Evolutionary conservation across 1,284 basidiomycete genomes (phyloP).

Genomic region (Ceratobasidium sp.): DNA sequence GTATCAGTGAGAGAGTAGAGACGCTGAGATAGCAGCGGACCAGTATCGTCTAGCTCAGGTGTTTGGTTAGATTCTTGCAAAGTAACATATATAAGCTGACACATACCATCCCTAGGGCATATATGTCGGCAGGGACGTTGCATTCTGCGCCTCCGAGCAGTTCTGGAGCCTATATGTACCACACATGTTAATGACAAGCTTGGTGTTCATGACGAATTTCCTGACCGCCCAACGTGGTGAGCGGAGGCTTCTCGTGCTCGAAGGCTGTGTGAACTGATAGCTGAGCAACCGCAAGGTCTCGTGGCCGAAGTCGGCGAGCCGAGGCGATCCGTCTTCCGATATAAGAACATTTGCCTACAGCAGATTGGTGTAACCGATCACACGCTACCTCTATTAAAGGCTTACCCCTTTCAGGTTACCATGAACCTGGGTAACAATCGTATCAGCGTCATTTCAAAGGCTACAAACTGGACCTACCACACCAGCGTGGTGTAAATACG

Average conservation of each 20-base stretch:
- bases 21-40: neutral
- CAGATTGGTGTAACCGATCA: neutral
- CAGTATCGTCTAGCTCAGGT: neutral
- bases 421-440: neutral
- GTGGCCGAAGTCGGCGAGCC: neutral
- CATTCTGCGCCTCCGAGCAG: neutral
- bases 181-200: too few relatives aligned
- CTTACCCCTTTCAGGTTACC: slow-evolving; percentile 34
- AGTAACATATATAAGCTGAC: too few relatives aligned
- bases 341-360: neutral
- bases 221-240: neutral
- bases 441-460: neutral
- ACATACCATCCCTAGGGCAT: slow-evolving; percentile 7
- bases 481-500: neutral
- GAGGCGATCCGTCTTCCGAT: neutral
- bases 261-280: neutral
- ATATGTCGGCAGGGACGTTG: neutral
- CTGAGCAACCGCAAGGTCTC: neutral
- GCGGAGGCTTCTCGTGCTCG: neutral
- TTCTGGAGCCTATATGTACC: neutral
- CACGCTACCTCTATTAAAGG: neutral
- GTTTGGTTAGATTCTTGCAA: too few relatives aligned
- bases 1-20: neutral
- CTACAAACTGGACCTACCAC: neutral
- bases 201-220: too few relatives aligned